phyloP scores from a whole-genome alignment of 331 rosid genomes.

The Pyrus hybrid region DNA sequence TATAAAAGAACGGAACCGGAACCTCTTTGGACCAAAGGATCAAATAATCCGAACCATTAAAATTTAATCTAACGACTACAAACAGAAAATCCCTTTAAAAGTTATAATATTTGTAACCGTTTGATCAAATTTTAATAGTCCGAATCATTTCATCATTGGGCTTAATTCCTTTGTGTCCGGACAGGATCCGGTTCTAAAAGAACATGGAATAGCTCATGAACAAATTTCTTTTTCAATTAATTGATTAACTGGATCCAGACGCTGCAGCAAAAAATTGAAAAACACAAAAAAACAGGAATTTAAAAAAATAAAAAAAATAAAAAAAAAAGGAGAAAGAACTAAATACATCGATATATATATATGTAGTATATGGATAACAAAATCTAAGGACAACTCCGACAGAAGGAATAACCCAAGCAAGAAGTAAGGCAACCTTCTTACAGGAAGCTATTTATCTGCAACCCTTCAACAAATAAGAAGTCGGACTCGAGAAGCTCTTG shows the following conservation, averaged over 20 bases:
- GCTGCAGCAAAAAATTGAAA: not conserved
- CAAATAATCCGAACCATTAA: too few relatives aligned
- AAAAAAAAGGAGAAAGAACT: not conserved
- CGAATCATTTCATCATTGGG: too few relatives aligned
- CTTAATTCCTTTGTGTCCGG: too few relatives aligned
- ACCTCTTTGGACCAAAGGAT: too few relatives aligned
- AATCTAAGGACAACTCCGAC: not conserved
- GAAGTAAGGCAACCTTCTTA: not conserved
- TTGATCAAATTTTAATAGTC: too few relatives aligned
- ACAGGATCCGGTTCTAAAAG: too few relatives aligned
- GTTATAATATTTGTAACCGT: too few relatives aligned
- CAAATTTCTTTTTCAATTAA: not conserved
- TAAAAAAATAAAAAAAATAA: not conserved
- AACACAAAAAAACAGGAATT: not conserved
- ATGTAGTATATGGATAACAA: slow-evolving; percentile 5
- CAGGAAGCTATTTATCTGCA: slow-evolving; percentile 40
- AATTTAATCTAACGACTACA: too few relatives aligned
- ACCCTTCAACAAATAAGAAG: slow-evolving; percentile 66
- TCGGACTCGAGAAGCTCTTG: slow-evolving; percentile 53
- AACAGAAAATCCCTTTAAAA: too few relatives aligned
- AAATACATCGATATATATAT: not conserved
- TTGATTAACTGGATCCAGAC: not conserved
- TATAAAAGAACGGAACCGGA: too few relatives aligned
- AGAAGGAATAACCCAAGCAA: not conserved
- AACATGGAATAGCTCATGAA: not conserved